These are phyloP conservation scores for Fusarium euwallaceae DNA, from an alignment of 2,329 filamentous ascomycete species.

Conservation along the genomic window DNA sequence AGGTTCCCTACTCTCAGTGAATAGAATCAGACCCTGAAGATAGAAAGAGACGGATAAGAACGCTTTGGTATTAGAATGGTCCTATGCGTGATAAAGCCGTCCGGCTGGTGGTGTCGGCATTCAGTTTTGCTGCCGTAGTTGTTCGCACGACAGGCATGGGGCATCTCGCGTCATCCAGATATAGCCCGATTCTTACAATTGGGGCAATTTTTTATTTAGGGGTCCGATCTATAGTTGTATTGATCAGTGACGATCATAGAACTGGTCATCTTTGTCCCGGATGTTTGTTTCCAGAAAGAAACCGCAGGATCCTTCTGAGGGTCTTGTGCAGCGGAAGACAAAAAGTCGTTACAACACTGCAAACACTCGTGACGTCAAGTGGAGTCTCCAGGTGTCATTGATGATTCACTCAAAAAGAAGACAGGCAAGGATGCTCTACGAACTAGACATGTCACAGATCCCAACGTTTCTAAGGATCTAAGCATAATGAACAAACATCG, in stretches of 20 bases:
- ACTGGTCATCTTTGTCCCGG: background rate
- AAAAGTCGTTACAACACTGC: background rate
- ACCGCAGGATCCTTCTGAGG: background rate
- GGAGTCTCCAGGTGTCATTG: background rate
- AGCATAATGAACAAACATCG: background rate
- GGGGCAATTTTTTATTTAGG: background rate
- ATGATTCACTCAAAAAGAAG: background rate
- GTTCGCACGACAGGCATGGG: background rate
- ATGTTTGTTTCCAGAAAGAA: background rate
- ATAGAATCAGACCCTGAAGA: background rate
- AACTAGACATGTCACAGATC: background rate
- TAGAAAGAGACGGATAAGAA: background rate
- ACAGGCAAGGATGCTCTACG: background rate
- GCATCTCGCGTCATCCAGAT: background rate
- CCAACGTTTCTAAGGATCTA: background rate
- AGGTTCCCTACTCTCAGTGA: background rate
- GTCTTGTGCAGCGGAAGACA: background rate
- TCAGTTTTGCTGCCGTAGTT: background rate
- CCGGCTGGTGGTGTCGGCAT: background rate
- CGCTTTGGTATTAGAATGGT: background rate
- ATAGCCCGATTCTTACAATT: background rate
- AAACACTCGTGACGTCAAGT: background rate
- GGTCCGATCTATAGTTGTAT: background rate
- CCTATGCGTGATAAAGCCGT: background rate
- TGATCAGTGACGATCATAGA: background rate